Percentiles rank a stretch among this genome's conserved stretches.
Conservation (phyloP, 192 early-diverging fungal genomes). For the Backusella westeae region DNA sequence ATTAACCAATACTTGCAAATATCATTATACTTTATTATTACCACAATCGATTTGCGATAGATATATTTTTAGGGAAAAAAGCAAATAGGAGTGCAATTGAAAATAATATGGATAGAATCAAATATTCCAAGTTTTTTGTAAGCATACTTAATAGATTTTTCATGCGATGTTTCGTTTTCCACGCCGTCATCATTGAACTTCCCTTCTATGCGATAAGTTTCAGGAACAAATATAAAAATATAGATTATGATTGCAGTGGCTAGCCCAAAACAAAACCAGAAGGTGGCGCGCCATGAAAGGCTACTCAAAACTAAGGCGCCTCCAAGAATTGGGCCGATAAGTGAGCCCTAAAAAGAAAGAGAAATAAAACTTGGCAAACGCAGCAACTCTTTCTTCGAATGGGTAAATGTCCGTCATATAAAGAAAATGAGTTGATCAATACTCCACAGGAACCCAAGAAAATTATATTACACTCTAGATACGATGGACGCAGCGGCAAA, state of each 20-base stretch:
- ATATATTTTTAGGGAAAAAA: too few species aligned
- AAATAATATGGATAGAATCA: too few species aligned
- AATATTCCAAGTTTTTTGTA: conserved; percentile 18
- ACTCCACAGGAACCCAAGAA: not conserved
- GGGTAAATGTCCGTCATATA: conserved; percentile 24
- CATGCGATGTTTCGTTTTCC: too few species aligned
- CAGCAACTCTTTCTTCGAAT: conserved; percentile 21
- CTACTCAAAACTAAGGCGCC: conserved; percentile 25
- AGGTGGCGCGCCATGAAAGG: conserved; percentile 42
- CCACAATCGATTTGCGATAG: too few species aligned
- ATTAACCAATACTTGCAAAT: too few species aligned
- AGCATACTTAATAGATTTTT: too few species aligned
- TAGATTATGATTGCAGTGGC: not conserved
- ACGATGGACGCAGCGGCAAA: conserved; percentile 41
- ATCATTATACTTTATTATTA: too few species aligned
- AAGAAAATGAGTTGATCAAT: not conserved
- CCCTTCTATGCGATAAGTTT: too few species aligned
- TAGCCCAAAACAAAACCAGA: conserved; percentile 41
- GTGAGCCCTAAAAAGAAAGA: conserved; percentile 24
- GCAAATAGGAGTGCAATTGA: too few species aligned
- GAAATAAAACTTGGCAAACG: conserved; percentile 31
- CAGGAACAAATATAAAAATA: too few species aligned
- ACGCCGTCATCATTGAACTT: too few species aligned
- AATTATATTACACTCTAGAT: not conserved
- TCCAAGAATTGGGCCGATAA: not conserved